Percentiles rank a stretch among this genome's conserved stretches.
These are phyloP conservation scores for Populus ilicifolia DNA, from an alignment of 345 rosid genomes.

Conservation along the genomic window DNA sequence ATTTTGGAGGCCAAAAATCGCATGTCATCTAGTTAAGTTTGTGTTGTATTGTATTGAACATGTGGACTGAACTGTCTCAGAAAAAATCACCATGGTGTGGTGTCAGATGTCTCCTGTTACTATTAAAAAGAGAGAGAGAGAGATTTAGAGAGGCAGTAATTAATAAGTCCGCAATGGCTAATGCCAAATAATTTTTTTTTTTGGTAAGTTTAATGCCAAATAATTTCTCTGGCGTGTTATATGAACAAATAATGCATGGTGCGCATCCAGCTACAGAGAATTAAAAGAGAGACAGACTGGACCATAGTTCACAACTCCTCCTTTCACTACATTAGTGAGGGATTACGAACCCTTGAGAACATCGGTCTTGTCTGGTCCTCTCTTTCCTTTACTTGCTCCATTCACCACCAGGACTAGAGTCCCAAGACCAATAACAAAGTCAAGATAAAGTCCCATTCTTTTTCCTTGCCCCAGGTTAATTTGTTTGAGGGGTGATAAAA, in stretches of 20 bases:
- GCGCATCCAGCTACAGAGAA: background rate
- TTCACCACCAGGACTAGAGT: background rate
- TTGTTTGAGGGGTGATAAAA: background rate
- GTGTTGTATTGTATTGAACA: too few relatives aligned
- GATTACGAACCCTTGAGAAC: background rate
- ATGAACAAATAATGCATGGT: background rate
- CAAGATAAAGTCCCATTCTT: background rate
- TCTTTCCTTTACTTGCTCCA: slow-evolving; percentile 2
- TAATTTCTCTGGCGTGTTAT: background rate
- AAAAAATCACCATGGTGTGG: too few relatives aligned
- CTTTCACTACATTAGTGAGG: background rate
- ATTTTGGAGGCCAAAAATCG: too few relatives aligned
- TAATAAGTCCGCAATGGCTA: background rate
- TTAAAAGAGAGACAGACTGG: slow-evolving; percentile 8
- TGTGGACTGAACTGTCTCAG: too few relatives aligned
- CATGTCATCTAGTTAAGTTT: too few relatives aligned
- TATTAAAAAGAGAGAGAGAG: too few relatives aligned
- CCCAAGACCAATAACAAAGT: background rate
- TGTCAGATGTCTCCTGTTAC: too few relatives aligned
- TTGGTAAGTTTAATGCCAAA: too few relatives aligned
- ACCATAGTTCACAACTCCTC: background rate
- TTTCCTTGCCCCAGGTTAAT: background rate
- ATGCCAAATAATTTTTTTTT: background rate
- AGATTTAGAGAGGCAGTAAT: too few relatives aligned
- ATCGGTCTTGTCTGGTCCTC: background rate